Percentiles rank a stretch among this genome's conserved stretches.
Conservation (phyloP, 139 green algal species). For the Chlorella sp. region DNA sequence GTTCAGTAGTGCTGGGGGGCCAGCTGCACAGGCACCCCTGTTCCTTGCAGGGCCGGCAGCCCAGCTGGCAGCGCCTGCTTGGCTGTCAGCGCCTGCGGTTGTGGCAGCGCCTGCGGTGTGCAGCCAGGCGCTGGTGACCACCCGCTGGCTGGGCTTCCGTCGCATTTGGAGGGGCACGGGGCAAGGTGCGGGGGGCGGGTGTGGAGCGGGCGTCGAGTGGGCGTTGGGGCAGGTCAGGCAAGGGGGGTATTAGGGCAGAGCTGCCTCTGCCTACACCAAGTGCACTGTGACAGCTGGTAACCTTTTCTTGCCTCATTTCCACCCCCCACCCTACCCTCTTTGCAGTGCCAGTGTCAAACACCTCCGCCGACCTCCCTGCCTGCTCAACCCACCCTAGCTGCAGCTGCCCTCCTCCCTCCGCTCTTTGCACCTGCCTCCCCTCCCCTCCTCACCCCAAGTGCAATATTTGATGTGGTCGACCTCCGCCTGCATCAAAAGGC, state of each 20-base stretch:
- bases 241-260: background rate
- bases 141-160: constrained; percentile 81
- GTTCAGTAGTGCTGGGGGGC: too few relatives aligned
- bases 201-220: too few relatives aligned
- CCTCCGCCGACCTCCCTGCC: too few relatives aligned
- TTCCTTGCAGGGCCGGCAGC: background rate
- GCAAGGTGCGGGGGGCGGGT: constrained; percentile 26
- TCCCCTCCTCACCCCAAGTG: background rate
- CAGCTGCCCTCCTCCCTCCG: too few relatives aligned
- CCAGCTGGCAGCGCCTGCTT: background rate
- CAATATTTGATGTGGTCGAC: too few relatives aligned
- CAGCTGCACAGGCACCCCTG: background rate
- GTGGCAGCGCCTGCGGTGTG: background rate
- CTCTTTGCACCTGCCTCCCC: background rate
- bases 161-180: constrained; percentile 76
- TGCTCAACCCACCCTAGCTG: too few relatives aligned
- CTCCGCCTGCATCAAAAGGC: too few relatives aligned
- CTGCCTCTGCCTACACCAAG: background rate
- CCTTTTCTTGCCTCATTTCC: too few relatives aligned
- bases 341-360: too few relatives aligned
- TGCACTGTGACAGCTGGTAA: too few relatives aligned
- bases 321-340: too few relatives aligned
- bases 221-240: background rate
- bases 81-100: background rate
- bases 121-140: constrained; percentile 63